Base-by-base conservation (phyloP, 2,329 filamentous ascomycete genomes). In the Aspergillus alliaceus region DNA sequence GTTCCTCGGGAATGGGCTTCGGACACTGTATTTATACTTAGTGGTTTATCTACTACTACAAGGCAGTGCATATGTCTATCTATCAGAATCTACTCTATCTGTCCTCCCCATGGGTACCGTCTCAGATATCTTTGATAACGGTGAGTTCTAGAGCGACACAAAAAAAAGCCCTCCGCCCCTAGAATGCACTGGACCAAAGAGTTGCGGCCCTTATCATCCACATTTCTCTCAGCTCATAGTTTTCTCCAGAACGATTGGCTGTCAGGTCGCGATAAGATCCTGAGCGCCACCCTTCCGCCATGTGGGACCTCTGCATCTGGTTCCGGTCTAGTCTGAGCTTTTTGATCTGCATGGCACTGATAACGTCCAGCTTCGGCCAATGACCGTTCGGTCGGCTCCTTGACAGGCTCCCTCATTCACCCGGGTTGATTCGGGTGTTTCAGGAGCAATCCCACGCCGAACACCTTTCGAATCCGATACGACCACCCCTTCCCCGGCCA, bases 191-290 rank as follows among this genome's bases (percentile, higher is more conserved):
- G n/a, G n/a, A n/a, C n/a, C n/a, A n/a, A n/a, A n/a, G n/a, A n/a
- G n/a, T n/a, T n/a, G 35, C 18, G 25, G 48, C 11, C 40, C 54
- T 61, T 59, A 57, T 57, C 56, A 20, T 15, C 34, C n/a, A 42
- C 31, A 39, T 63, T 63, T 63, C 60, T 61, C 59, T 63, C 37
- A 61, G 54, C 56, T 63, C 56, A 61, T 63, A 44, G 48, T 51
- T 54, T 42, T 39, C 51, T 52, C 32, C 18, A 18, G 31, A 59
- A 56, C 58, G 57, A 63, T 63, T 60, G 61, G 61, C 42, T 57
- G 49, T 49, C 59, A 63, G 51, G 35, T 39, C 42, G 35, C 61
- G 61, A 63, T 63, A 63, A 63, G 61, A 44, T 27, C 50, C 54
- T 55, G 35, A 27, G 54, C 61, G 59, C 61, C 61, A 63, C 57